A percentile compares a stretch with the other conserved stretches of the same genome.
Conservation (phyloP, 225 moss, liverwort and hornwort species). For the Physcomitrium patens region DNA sequence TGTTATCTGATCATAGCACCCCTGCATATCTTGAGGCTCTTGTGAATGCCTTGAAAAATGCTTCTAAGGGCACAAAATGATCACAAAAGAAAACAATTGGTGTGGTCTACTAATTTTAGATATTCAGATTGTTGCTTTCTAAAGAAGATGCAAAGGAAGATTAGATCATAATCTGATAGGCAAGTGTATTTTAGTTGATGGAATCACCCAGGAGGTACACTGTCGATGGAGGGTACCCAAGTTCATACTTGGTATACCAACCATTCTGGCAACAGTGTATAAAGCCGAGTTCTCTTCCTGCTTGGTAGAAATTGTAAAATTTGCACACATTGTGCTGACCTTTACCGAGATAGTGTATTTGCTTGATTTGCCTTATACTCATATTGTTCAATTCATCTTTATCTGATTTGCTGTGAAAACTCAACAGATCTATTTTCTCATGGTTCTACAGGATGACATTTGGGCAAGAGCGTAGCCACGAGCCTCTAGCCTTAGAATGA, state of each 20-base stretch:
- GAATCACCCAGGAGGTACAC: not conserved
- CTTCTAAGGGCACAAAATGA: slow-evolving; percentile 35
- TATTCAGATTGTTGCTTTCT: not conserved
- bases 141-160: not conserved
- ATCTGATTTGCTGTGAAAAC: too few species aligned
- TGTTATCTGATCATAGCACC: slow-evolving; percentile 57
- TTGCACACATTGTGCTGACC: slow-evolving; percentile 52
- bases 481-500: too few species aligned
- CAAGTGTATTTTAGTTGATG: not conserved
- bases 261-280: not conserved
- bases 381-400: too few species aligned
- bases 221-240: not conserved
- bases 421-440: too few species aligned
- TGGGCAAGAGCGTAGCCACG: too few species aligned
- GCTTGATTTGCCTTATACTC: not conserved
- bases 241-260: not conserved
- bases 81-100: not conserved
- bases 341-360: slow-evolving; percentile 6
- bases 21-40: slow-evolving; percentile 48
- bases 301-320: slow-evolving; percentile 16
- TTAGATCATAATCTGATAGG: not conserved
- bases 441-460: too few species aligned
- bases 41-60: slow-evolving; percentile 48
- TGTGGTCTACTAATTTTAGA: not conserved
- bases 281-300: slow-evolving; percentile 12